Percentiles rank a stretch among this genome's conserved stretches.
Conservation (phyloP, 2,329 filamentous ascomycete species). For the Colletotrichum lentis region DNA sequence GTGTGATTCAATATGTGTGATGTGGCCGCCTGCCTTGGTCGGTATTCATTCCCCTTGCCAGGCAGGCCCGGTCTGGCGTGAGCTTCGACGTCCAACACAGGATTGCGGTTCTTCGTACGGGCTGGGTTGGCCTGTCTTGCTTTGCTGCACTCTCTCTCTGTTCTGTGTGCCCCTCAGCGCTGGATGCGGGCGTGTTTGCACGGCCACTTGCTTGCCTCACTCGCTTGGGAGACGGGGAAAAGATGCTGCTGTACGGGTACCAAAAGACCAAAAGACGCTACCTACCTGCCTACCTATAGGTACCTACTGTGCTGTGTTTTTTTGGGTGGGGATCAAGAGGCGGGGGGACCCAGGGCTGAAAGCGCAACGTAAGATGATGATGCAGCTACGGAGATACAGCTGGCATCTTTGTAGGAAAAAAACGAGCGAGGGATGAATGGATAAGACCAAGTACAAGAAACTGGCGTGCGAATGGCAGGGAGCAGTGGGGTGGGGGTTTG, state of each 20-base stretch:
- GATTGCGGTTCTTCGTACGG: neutral
- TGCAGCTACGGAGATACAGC: neutral
- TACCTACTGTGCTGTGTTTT: conserved; percentile 18
- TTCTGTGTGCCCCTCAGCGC: neutral
- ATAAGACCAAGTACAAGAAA: too few species aligned
- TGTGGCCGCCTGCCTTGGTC: conserved; percentile 12
- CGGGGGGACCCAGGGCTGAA: conserved; percentile 18
- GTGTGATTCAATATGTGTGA: conserved; percentile 12
- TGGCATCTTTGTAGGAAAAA: neutral
- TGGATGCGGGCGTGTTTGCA: conserved; percentile 10
- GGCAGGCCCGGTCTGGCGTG: conserved; percentile 3
- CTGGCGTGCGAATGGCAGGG: conserved; percentile 14
- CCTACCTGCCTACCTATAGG: too few species aligned
- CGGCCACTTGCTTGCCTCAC: conserved; percentile 10
- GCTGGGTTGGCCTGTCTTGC: neutral
- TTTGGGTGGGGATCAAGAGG: conserved; percentile 16
- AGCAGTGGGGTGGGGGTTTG: too few species aligned
- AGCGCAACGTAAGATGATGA: neutral
- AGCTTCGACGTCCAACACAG: neutral
- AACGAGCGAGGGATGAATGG: neutral
- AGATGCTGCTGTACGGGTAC: conserved; percentile 1
- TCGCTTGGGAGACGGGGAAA: conserved; percentile 23
- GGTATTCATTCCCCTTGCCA: conserved; percentile 12
- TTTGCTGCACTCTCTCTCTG: neutral
- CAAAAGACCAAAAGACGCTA: too few species aligned